phyloP scores from a whole-genome alignment of 2,329 filamentous ascomycete genomes.

The Hansfordia pulvinata region DNA sequence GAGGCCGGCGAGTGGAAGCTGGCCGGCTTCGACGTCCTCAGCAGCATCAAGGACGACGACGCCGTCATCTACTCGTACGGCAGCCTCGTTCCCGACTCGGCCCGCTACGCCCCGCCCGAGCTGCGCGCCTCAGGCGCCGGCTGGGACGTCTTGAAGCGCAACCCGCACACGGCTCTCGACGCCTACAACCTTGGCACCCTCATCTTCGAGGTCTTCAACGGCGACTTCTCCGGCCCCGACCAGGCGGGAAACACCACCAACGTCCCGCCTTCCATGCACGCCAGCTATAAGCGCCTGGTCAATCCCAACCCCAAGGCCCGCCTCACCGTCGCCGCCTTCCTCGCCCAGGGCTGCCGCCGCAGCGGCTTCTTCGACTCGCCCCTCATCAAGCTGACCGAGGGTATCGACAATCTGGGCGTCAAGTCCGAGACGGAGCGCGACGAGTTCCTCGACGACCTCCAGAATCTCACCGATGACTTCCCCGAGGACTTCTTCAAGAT shows the following conservation, averaged over 20 bases:
- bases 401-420: constrained; percentile 82
- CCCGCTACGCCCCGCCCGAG: constrained; percentile 77
- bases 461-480: constrained; percentile 81
- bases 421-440: constrained; percentile 78
- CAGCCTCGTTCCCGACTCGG: constrained; percentile 73
- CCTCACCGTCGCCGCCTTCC: constrained; percentile 69
- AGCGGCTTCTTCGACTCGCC: constrained; percentile 89
- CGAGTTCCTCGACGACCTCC: constrained; percentile 74
- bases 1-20: constrained; percentile 98
- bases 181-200: constrained; percentile 76
- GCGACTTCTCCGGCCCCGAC: constrained; percentile 60
- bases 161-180: constrained; percentile 70
- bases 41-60: constrained; percentile 91
- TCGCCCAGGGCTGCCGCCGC: constrained; percentile 73
- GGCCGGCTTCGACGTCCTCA: constrained; percentile 84
- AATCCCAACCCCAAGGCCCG: constrained; percentile 83
- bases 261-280: constrained; percentile 78
- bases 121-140: constrained; percentile 68
- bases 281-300: constrained; percentile 78
- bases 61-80: constrained; percentile 89
- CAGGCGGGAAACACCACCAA: constrained; percentile 77
- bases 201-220: constrained; percentile 86
- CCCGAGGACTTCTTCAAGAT: constrained; percentile 97
- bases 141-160: constrained; percentile 84
- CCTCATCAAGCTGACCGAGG: constrained; percentile 82